These are phyloP conservation scores for Fusarium sp. DNA, from an alignment of 2,329 filamentous ascomycete species.

Conservation along the genomic window DNA sequence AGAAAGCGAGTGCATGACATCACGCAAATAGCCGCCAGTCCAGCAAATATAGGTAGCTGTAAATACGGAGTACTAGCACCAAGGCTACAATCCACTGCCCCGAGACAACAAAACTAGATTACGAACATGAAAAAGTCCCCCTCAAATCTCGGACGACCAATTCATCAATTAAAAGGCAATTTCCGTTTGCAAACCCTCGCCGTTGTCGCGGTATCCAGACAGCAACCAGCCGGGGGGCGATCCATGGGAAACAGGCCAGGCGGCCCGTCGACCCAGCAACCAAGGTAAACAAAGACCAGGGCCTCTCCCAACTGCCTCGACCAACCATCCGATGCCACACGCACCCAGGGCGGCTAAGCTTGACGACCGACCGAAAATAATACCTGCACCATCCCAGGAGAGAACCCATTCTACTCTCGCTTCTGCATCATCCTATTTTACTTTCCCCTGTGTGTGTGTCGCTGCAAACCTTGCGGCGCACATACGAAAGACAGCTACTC, in stretches of 20 bases:
- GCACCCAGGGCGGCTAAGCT: slow-evolving; percentile 13
- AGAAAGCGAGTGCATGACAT: slow-evolving; percentile 32
- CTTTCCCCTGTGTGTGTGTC: slow-evolving; percentile 31
- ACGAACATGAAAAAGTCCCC: background rate
- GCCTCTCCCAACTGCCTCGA: slow-evolving; percentile 37
- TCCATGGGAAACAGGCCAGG: slow-evolving; percentile 5
- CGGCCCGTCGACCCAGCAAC: slow-evolving; percentile 50
- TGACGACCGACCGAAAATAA: slow-evolving; percentile 15
- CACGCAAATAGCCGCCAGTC: slow-evolving; percentile 15
- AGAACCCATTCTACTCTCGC: slow-evolving; percentile 26
- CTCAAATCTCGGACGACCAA: background rate
- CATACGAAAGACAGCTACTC: slow-evolving; percentile 24
- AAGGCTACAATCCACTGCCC: background rate
- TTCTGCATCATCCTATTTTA: slow-evolving; percentile 16
- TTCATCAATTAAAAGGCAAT: slow-evolving; percentile 9
- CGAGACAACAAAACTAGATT: slow-evolving; percentile 11
- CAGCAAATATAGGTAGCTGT: background rate
- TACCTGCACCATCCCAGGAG: slow-evolving; percentile 42
- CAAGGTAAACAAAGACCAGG: slow-evolving; percentile 49
- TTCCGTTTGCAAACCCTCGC: slow-evolving; percentile 21
- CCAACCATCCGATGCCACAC: slow-evolving; percentile 49
- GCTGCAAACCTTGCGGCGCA: slow-evolving; percentile 26
- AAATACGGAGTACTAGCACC: slow-evolving; percentile 20
- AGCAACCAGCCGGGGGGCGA: slow-evolving; percentile 11
- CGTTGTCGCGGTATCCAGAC: slow-evolving; percentile 30